Conservation (phyloP, 2,329 filamentous ascomycete genomes). For the Colletotrichum sp. region DNA sequence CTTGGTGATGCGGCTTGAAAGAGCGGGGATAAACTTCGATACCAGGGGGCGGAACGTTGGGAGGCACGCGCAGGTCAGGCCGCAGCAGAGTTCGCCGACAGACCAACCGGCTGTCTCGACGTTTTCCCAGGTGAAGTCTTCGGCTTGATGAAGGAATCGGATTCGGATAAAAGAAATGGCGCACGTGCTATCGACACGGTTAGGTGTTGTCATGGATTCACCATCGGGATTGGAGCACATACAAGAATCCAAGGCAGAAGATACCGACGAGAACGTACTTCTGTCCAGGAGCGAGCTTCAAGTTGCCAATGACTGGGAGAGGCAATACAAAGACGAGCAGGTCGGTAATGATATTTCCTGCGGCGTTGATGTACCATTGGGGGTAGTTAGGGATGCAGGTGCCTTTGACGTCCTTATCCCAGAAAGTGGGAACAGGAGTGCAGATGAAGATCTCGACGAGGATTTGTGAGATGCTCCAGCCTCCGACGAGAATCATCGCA, state of each 20-base stretch:
- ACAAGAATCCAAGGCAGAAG: slow-evolving; percentile 25
- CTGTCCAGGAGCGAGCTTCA: slow-evolving; percentile 16
- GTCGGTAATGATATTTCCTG: slow-evolving; percentile 24
- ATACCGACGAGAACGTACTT: slow-evolving; percentile 28
- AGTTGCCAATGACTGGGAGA: slow-evolving; percentile 17
- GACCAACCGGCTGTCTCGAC: slow-evolving; percentile 28
- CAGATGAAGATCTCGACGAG: slow-evolving; percentile 30
- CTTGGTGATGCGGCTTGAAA: background rate
- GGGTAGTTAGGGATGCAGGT: slow-evolving; percentile 25
- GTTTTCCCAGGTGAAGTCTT: slow-evolving; percentile 27
- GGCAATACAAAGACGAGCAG: slow-evolving; percentile 22
- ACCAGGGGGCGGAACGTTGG: slow-evolving; percentile 28
- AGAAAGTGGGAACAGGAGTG: slow-evolving; percentile 28
- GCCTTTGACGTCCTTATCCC: slow-evolving; percentile 26
- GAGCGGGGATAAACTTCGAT: background rate
- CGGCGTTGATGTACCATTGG: slow-evolving; percentile 28
- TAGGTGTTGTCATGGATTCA: background rate
- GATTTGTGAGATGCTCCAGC: slow-evolving; percentile 31
- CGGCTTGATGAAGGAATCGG: slow-evolving; percentile 19
- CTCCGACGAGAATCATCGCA: slow-evolving; percentile 28
- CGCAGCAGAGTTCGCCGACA: slow-evolving; percentile 25
- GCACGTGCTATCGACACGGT: slow-evolving; percentile 16
- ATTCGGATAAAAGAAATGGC: slow-evolving; percentile 29
- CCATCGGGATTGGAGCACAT: background rate
- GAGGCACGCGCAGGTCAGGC: slow-evolving; percentile 27